Percentiles rank a stretch among this genome's conserved stretches.
These are phyloP conservation scores for Diospyros lotus DNA, from an alignment of 148 eudicot genomes.

Conservation along the genomic window DNA sequence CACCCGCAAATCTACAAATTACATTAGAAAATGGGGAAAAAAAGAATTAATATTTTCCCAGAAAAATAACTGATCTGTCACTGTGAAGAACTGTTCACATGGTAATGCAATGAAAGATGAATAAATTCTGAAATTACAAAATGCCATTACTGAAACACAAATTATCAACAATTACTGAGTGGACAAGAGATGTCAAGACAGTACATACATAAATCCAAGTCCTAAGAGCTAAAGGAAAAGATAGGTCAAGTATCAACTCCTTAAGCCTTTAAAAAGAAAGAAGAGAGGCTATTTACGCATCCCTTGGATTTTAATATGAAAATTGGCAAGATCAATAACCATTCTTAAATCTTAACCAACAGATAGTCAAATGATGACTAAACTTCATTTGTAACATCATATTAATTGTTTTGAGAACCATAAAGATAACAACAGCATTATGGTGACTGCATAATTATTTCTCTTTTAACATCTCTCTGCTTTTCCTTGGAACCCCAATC, in stretches of 20 bases:
- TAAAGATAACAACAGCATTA: too few species aligned
- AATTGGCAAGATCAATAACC: too few species aligned
- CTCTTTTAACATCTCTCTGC: too few species aligned
- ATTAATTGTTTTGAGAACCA: too few species aligned
- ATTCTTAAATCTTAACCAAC: too few species aligned
- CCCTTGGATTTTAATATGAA: too few species aligned
- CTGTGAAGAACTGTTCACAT: not conserved
- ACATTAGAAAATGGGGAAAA: not conserved
- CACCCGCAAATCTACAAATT: constrained; percentile 57
- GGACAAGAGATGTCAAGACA: not conserved
- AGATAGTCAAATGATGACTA: too few species aligned
- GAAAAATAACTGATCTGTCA: not conserved
- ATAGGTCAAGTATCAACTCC: too few species aligned
- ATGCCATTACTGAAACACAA: not conserved
- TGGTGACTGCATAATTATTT: too few species aligned
- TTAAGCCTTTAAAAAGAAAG: not conserved
- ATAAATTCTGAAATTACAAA: not conserved
- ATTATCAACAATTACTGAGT: not conserved
- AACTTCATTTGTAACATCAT: too few species aligned
- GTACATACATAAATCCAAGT: not conserved
- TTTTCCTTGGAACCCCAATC: too few species aligned
- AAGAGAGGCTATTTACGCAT: not conserved
- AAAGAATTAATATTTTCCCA: not conserved
- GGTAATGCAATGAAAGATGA: not conserved
- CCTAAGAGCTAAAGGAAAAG: not conserved